A percentile compares a stretch with the other conserved stretches of the same genome.
phyloP scores from a whole-genome alignment of 2,329 filamentous ascomycete genomes.

The Aspergillus quadrilineatus region DNA sequence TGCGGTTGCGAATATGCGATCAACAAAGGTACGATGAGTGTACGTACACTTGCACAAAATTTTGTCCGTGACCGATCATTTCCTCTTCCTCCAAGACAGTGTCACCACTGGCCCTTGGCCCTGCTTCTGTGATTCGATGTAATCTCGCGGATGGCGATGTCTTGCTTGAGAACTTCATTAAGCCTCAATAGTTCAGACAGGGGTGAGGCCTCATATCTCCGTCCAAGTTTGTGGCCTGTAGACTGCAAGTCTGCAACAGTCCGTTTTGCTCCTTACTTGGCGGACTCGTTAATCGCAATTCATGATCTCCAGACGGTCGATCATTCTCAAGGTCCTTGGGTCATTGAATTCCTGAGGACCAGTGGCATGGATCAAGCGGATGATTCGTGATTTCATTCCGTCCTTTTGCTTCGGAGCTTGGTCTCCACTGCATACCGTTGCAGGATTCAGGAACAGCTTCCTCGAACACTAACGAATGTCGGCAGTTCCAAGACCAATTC shows the following conservation, averaged over 20 bases:
- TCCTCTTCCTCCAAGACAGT: constrained; percentile 12
- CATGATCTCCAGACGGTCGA: constrained; percentile 5
- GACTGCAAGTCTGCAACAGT: constrained; percentile 16
- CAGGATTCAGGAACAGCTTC: constrained; percentile 35
- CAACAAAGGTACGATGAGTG: constrained; percentile 3
- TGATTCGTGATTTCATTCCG: constrained; percentile 10
- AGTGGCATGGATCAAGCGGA: neutral
- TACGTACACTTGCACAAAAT: constrained; percentile 10
- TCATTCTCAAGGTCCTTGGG: constrained; percentile 1
- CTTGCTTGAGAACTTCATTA: constrained; percentile 3
- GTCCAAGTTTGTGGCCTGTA: neutral
- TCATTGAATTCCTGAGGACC: constrained; percentile 1
- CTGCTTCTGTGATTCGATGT: neutral
- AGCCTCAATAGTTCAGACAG: constrained; percentile 4
- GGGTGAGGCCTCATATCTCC: constrained; percentile 1
- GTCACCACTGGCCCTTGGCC: neutral
- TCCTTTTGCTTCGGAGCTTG: constrained; percentile 1
- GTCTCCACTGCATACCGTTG: constrained; percentile 24
- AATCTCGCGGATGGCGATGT: neutral
- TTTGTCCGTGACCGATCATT: constrained; percentile 21
- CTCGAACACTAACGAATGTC: constrained; percentile 30
- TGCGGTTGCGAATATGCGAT: neutral
- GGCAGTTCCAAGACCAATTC: constrained; percentile 14
- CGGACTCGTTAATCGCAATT: neutral
- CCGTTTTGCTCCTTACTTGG: constrained; percentile 11